Conservation (phyloP, 202 grass and related monocot species). For the Setaria italica region DNA sequence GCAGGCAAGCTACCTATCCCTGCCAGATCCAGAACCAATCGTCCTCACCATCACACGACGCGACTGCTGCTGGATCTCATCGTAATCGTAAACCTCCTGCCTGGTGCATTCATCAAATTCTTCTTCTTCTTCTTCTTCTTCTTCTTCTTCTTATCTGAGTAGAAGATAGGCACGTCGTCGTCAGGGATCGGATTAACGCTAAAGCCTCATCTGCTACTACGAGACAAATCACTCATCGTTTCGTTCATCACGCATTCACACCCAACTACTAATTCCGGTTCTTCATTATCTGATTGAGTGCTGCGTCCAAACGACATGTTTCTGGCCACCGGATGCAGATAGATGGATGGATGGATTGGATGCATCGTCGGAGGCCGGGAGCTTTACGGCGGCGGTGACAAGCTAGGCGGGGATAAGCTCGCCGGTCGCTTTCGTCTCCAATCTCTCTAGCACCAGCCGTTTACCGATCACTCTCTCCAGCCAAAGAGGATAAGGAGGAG, state of each 20-base stretch:
- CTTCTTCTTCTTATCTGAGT: too few species aligned
- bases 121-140: too few species aligned
- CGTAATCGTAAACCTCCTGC: too few species aligned
- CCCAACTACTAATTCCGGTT: not conserved
- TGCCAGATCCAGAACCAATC: not conserved
- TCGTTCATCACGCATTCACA: not conserved
- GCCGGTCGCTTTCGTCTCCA: constrained; percentile 6
- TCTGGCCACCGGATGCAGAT: not conserved
- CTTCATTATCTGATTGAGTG: not conserved
- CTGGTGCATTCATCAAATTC: too few species aligned
- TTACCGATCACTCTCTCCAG: not conserved
- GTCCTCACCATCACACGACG: too few species aligned
- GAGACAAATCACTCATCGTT: not conserved
- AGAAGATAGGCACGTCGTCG: not conserved
- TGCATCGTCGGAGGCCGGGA: not conserved
- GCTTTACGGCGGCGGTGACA: constrained; percentile 13
- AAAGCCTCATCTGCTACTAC: not conserved
- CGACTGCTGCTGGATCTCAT: constrained; percentile 3
- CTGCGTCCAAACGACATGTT: not conserved
- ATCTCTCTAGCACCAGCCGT: not conserved
- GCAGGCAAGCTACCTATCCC: not conserved
- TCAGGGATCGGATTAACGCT: not conserved
- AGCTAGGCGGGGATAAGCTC: constrained; percentile 49
- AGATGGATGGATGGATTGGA: not conserved
- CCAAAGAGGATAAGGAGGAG: constrained; percentile 41